phyloP scores from a whole-genome alignment of 2,329 filamentous ascomycete species.

The Beauveria pseudobassiana region DNA sequence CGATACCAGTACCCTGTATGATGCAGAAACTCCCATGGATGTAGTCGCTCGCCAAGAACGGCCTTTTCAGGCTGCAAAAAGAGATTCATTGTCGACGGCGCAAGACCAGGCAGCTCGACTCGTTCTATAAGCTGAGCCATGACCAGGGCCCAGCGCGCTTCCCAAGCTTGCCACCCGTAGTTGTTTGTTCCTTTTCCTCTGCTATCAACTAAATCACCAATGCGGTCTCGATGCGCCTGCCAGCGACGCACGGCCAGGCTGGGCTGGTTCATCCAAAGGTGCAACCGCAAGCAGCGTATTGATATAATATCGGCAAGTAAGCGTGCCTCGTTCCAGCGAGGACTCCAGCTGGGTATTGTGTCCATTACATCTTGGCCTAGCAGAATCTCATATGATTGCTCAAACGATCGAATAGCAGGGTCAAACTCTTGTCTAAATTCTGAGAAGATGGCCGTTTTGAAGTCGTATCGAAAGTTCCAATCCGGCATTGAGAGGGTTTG shows the following conservation, averaged over 20 bases:
- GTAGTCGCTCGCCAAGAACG: conserved; percentile 48
- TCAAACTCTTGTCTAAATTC: conserved; percentile 94
- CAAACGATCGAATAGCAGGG: conserved; percentile 74
- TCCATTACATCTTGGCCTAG: conserved; percentile 81
- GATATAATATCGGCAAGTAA: conserved; percentile 74
- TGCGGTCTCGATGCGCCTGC: conserved; percentile 66
- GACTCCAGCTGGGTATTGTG: conserved; percentile 81
- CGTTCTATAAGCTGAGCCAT: conserved; percentile 56
- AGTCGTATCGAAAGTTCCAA: conserved; percentile 92
- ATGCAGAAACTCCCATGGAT: conserved; percentile 57
- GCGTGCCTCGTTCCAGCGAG: conserved; percentile 89
- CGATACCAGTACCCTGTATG: conserved; percentile 63
- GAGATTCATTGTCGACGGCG: conserved; percentile 34
- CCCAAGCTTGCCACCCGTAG: conserved; percentile 93
- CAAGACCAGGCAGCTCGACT: conserved; percentile 43
- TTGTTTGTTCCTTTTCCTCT: conserved; percentile 78
- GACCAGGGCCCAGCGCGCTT: conserved; percentile 61
- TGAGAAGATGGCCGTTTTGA: conserved; percentile 84
- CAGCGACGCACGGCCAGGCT: conserved; percentile 74
- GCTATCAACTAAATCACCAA: conserved; percentile 71
- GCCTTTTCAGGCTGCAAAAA: conserved; percentile 53
- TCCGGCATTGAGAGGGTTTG: conserved; percentile 77
- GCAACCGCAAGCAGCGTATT: conserved; percentile 72
- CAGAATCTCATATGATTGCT: conserved; percentile 77
- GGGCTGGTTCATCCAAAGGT: conserved; percentile 73